Evolutionary conservation across 2,329 filamentous ascomycete species (phyloP).

Genomic region (Xylaria sp.): DNA sequence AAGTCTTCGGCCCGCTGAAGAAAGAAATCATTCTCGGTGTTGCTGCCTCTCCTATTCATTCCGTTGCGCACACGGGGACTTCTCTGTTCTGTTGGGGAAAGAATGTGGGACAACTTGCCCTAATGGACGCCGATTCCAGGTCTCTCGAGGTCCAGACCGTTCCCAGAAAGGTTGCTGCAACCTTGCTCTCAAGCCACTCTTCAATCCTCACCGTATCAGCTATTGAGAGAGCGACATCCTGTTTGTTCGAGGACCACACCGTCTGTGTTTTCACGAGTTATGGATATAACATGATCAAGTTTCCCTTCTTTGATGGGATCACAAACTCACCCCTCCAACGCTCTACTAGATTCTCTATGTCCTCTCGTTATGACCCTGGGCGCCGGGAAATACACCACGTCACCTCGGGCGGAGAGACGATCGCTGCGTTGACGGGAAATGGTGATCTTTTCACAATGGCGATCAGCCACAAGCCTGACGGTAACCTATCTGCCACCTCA

Average conservation of each 20-base stretch:
- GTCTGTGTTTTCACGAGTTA: slow-evolving; percentile 96
- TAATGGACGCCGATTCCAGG: slow-evolving; percentile 93
- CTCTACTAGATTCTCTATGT: slow-evolving; percentile 61
- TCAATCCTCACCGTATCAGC: slow-evolving; percentile 80
- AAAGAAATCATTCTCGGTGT: slow-evolving; percentile 80
- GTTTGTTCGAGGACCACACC: slow-evolving; percentile 82
- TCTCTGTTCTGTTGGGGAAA: slow-evolving; percentile 94
- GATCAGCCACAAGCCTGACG: slow-evolving; percentile 69
- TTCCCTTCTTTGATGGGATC: slow-evolving; percentile 73
- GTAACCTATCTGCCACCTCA: slow-evolving; percentile 63
- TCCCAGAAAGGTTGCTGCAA: slow-evolving; percentile 86
- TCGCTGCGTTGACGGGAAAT: slow-evolving; percentile 80
- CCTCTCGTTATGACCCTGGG: slow-evolving; percentile 65
- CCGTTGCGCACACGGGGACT: slow-evolving; percentile 79
- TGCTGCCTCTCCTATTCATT: slow-evolving; percentile 89
- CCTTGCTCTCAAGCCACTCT: slow-evolving; percentile 67
- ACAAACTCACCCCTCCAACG: slow-evolving; percentile 65
- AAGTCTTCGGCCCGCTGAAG: slow-evolving; percentile 90
- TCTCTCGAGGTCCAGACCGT: slow-evolving; percentile 82
- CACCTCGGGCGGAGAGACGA: slow-evolving; percentile 84
- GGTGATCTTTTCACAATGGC: slow-evolving; percentile 89
- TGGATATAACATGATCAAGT: slow-evolving; percentile 87
- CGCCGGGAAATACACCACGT: slow-evolving; percentile 75
- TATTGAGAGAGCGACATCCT: slow-evolving; percentile 86
- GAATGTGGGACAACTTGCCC: slow-evolving; percentile 88